Evolutionary conservation across 495 filamentous ascomycete genomes (phyloP).

Genomic region (Penicillium paxilli): DNA sequence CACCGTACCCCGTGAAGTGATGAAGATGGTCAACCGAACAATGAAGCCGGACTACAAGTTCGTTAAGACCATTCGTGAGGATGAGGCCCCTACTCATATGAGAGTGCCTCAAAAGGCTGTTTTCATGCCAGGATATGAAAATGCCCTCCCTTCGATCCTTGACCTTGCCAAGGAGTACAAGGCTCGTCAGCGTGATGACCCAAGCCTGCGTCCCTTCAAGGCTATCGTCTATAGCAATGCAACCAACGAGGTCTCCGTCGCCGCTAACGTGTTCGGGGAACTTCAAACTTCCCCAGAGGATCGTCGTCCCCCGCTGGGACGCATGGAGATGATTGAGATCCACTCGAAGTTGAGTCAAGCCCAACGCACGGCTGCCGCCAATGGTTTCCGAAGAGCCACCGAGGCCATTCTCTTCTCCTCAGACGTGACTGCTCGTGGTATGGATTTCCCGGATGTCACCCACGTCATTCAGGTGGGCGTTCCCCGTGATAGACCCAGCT

Average conservation of each 20-base stretch:
- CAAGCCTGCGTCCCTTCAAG: constrained; percentile 71
- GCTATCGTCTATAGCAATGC: constrained; percentile 87
- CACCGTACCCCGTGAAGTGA: constrained; percentile 82
- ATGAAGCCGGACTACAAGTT: constrained; percentile 78
- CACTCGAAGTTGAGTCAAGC: constrained; percentile 76
- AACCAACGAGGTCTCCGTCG: constrained; percentile 69
- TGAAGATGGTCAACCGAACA: constrained; percentile 68
- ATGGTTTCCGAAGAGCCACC: constrained; percentile 62
- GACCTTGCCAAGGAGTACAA: constrained; percentile 68
- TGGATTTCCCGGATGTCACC: constrained; percentile 75
- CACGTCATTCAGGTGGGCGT: constrained; percentile 71
- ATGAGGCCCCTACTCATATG: constrained; percentile 83
- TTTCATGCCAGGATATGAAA: constrained; percentile 65
- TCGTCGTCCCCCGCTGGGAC: constrained; percentile 44
- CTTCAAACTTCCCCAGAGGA: constrained; percentile 36
- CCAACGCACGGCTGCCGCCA: constrained; percentile 63
- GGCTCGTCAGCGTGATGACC: constrained; percentile 26
- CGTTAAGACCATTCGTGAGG: constrained; percentile 74
- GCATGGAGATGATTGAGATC: constrained; percentile 61
- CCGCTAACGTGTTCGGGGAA: constrained; percentile 57
- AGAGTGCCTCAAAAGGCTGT: constrained; percentile 77
- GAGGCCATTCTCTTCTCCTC: constrained; percentile 83
- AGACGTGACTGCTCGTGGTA: constrained; percentile 91
- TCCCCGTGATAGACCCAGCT: constrained; percentile 61
- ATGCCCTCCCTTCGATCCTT: constrained; percentile 70